These are phyloP conservation scores for Hyphodiscus sp. DNA, from an alignment of 2,329 filamentous ascomycete genomes.

Conservation along the genomic window DNA sequence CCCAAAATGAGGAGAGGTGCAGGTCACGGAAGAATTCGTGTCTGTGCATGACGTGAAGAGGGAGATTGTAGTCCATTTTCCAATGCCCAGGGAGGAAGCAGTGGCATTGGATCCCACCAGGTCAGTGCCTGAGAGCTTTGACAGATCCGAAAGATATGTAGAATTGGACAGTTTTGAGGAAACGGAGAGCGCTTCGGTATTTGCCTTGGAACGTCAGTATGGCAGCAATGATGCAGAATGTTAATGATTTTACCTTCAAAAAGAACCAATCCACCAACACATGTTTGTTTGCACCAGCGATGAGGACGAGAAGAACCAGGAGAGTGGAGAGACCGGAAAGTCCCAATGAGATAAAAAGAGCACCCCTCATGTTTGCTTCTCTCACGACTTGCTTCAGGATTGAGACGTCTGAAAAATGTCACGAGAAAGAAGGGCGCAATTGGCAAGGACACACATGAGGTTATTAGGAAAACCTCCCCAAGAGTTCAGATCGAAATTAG, in stretches of 20 bases:
- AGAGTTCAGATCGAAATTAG: not conserved
- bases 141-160: slow-evolving; percentile 29
- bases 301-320: slow-evolving; percentile 25
- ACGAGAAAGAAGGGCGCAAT: not conserved
- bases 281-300: slow-evolving; percentile 26
- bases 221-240: not conserved
- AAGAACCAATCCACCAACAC: slow-evolving; percentile 27
- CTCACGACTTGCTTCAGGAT: not conserved
- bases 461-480: not conserved
- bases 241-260: slow-evolving; percentile 28
- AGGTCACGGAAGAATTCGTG: slow-evolving; percentile 45
- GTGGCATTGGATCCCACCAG: slow-evolving; percentile 42
- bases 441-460: not conserved
- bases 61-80: slow-evolving; percentile 69
- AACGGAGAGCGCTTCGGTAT: slow-evolving; percentile 26
- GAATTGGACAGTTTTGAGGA: slow-evolving; percentile 30
- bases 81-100: slow-evolving; percentile 46
- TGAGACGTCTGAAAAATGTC: not conserved
- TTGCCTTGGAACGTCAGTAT: slow-evolving; percentile 21
- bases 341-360: slow-evolving; percentile 5
- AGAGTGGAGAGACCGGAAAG: slow-evolving; percentile 17
- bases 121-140: slow-evolving; percentile 28
- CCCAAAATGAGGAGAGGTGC: slow-evolving; percentile 61
- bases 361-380: not conserved
- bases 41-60: slow-evolving; percentile 79